Percentiles rank a stretch among this genome's conserved stretches.
phyloP scores from a whole-genome alignment of 108 stramenopile species.

The Conticribra weissflogii region DNA sequence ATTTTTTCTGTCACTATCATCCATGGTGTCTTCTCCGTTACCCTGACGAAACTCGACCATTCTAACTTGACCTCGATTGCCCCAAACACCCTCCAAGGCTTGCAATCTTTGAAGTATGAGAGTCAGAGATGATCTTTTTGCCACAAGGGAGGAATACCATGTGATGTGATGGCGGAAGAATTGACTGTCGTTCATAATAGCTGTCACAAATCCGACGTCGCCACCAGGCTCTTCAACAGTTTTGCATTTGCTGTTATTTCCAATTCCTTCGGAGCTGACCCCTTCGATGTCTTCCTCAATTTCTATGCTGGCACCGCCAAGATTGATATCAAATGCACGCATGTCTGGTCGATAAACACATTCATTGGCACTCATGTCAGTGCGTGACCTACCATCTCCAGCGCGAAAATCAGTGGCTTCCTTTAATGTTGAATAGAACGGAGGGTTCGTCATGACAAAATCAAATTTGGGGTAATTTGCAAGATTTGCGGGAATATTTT shows the following conservation, averaged over 20 bases:
- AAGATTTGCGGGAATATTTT: too few relatives aligned
- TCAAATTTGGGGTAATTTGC: slow-evolving; percentile 48
- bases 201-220: slow-evolving; percentile 57
- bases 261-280: neutral
- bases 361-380: slow-evolving; percentile 70
- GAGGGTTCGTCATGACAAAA: slow-evolving; percentile 95
- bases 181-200: slow-evolving; percentile 64
- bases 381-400: slow-evolving; percentile 77
- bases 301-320: slow-evolving; percentile 26
- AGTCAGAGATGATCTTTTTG: slow-evolving; percentile 62
- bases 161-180: slow-evolving; percentile 49
- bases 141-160: slow-evolving; percentile 89
- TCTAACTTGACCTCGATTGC: slow-evolving; percentile 63
- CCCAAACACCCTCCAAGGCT: slow-evolving; percentile 57
- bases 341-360: slow-evolving; percentile 66
- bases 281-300: neutral
- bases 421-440: slow-evolving; percentile 80
- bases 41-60: slow-evolving; percentile 88
- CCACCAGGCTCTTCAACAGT: slow-evolving; percentile 38
- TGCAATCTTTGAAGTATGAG: slow-evolving; percentile 42
- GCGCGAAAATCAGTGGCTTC: slow-evolving; percentile 53
- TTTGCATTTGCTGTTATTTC: neutral
- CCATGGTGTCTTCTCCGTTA: slow-evolving; percentile 29
- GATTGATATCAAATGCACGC: slow-evolving; percentile 59
- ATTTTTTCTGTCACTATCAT: neutral